Percentiles rank a stretch among this genome's conserved stretches.
Evolutionary conservation across 352 stramenopile species (phyloP).

Genomic region (Globisporangium polare): DNA sequence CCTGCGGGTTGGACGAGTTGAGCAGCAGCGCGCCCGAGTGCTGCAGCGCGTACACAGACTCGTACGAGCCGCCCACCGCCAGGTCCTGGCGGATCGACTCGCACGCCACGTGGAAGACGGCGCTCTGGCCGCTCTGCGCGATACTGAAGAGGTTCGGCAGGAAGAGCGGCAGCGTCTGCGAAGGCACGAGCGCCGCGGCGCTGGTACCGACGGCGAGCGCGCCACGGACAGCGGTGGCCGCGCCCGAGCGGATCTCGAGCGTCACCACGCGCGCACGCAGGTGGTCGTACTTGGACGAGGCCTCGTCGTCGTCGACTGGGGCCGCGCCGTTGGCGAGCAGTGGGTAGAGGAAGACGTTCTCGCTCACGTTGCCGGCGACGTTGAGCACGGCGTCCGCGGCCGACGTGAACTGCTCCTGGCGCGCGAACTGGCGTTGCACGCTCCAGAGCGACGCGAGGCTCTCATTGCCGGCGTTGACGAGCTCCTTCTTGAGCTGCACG

Average conservation of each 20-base stretch:
- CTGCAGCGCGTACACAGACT: slow-evolving; percentile 60
- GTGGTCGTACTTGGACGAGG: slow-evolving; percentile 10
- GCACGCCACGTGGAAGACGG: slow-evolving; percentile 64
- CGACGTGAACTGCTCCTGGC: slow-evolving; percentile 48
- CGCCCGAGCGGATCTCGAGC: slow-evolving; percentile 56
- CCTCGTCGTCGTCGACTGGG: slow-evolving; percentile 5
- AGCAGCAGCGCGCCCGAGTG: slow-evolving; percentile 70
- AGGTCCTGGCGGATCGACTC: slow-evolving; percentile 53
- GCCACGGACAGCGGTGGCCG: slow-evolving; percentile 51
- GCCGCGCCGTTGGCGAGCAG: slow-evolving; percentile 26
- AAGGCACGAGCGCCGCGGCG: slow-evolving; percentile 51
- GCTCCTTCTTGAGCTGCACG: slow-evolving; percentile 7
- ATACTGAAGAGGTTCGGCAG: slow-evolving; percentile 65
- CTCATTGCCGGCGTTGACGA: background rate
- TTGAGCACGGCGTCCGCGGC: slow-evolving; percentile 48
- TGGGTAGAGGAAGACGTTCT: slow-evolving; percentile 66
- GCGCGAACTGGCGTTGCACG: slow-evolving; percentile 33
- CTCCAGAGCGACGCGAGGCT: slow-evolving; percentile 22
- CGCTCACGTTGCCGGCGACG: slow-evolving; percentile 50
- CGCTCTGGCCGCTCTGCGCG: slow-evolving; percentile 30
- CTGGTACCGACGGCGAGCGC: slow-evolving; percentile 49
- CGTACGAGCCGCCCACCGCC: slow-evolving; percentile 55
- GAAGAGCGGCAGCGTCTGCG: slow-evolving; percentile 75
- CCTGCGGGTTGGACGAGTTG: slow-evolving; percentile 61
- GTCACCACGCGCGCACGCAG: slow-evolving; percentile 53